Conservation (phyloP, 2,329 filamentous ascomycete species). For the Hansfordia pulvinata region DNA sequence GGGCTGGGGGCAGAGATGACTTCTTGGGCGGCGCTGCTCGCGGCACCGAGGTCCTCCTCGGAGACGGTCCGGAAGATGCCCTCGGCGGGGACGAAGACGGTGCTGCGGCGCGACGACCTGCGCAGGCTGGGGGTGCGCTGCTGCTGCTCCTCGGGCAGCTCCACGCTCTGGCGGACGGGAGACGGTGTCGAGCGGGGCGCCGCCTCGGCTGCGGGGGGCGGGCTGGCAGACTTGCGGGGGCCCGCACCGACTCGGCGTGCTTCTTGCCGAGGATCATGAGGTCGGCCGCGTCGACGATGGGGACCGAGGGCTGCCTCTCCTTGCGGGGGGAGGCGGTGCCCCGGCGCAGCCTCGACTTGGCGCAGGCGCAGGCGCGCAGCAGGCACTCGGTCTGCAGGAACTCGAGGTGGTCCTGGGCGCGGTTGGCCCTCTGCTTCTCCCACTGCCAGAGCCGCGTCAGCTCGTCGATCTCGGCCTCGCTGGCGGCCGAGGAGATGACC, state of each 20-base stretch:
- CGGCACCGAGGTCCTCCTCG: conserved; percentile 32
- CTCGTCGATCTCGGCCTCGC: conserved; percentile 45
- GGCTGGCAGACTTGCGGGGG: too few relatives aligned
- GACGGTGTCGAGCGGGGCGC: conserved; percentile 8
- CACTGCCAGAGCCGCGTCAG: conserved; percentile 37
- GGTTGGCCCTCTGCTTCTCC: conserved; percentile 49
- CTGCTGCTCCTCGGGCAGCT: conserved; percentile 13
- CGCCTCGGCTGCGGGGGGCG: conserved; percentile 8
- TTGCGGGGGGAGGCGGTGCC: conserved; percentile 18
- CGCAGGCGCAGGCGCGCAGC: conserved; percentile 52
- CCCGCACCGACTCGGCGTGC: conserved; percentile 6
- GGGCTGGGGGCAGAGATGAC: conserved; percentile 18
- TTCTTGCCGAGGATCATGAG: conserved; percentile 26
- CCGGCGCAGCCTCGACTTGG: conserved; percentile 20
- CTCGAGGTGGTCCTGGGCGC: conserved; percentile 59
- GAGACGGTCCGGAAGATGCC: conserved; percentile 50
- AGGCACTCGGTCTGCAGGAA: conserved; percentile 66
- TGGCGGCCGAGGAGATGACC: conserved; percentile 38
- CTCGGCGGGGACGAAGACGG: conserved; percentile 46
- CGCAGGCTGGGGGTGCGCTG: too few relatives aligned
- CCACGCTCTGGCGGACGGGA: conserved; percentile 18
- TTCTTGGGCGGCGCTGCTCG: conserved; percentile 19
- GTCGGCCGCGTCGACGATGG: conserved; percentile 27
- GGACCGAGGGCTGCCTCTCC: conserved; percentile 18
- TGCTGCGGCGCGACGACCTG: conserved; percentile 30